Conservation (phyloP, 1,284 basidiomycete species). For the Apiotrichum mycotoxinovorans region DNA sequence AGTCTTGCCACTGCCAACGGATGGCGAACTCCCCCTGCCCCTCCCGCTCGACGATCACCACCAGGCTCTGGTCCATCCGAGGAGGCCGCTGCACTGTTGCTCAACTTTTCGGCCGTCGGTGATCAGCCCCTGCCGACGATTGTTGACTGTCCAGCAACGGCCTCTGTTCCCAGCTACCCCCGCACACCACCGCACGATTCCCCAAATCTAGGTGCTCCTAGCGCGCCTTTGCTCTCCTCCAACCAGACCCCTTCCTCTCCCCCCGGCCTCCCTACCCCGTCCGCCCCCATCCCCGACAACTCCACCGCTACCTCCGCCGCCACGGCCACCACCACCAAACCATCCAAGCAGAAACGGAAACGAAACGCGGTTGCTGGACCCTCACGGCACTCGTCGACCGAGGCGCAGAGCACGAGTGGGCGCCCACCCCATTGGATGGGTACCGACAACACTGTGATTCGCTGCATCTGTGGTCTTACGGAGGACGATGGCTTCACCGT, state of each 20-base stretch:
- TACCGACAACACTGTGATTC: slow-evolving; percentile 47
- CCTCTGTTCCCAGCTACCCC: slow-evolving; percentile 18
- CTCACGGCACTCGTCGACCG: slow-evolving; percentile 29
- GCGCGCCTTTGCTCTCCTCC: slow-evolving; percentile 8
- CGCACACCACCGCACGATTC: slow-evolving; percentile 34
- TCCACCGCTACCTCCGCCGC: slow-evolving; percentile 8
- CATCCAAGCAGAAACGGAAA: slow-evolving; percentile 35
- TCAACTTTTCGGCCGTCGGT: slow-evolving; percentile 29
- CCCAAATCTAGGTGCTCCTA: neutral
- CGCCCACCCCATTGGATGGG: slow-evolving; percentile 44
- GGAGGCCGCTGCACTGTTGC: slow-evolving; percentile 30
- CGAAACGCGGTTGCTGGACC: slow-evolving; percentile 35
- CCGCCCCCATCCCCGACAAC: slow-evolving; percentile 20
- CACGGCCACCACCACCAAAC: slow-evolving; percentile 13
- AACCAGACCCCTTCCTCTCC: slow-evolving; percentile 16
- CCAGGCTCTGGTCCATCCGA: slow-evolving; percentile 20
- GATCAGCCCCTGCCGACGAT: slow-evolving; percentile 8
- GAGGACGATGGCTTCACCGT: slow-evolving; percentile 90
- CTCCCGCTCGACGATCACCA: slow-evolving; percentile 3
- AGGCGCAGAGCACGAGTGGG: neutral
- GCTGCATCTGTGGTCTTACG: slow-evolving; percentile 49
- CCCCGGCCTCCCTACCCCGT: slow-evolving; percentile 13
- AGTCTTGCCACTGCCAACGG: neutral
- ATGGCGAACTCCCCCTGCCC: neutral
- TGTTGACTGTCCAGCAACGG: slow-evolving; percentile 2